Evolutionary conservation across 2,329 filamentous ascomycete species (phyloP), one percentile per base, ranked within the genome.

Genomic region (Calonectria hongkongensis): DNA sequence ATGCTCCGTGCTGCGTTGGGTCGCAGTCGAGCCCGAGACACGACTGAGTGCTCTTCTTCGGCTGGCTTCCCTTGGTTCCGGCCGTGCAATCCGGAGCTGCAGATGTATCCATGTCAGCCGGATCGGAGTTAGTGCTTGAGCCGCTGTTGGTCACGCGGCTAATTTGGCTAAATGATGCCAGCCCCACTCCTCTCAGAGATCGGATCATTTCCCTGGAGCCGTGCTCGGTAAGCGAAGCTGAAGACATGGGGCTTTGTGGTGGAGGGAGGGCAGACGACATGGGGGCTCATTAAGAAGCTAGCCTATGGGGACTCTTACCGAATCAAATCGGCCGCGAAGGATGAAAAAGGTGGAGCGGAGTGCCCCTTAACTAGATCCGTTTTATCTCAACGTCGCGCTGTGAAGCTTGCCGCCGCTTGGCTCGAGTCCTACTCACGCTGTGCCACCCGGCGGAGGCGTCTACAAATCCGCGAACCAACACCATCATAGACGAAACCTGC

Each of bases 51-150:
- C 69, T 47, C 33, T 50, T 51, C 54, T 47, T 56, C 70, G 73
- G 70, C 43, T 70, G 66, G 62, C 56, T 68, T 33, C 72, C 73
- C 70, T 72, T 60, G 21, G 4, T 72, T 74, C 73, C 73, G 73
- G 63, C 70, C 70, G 56, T 66, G 54, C 12, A 33, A 74, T 39
- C 72, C 51, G 50, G 54, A 43, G 54, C 41, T 58, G 41, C 45
- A 33, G 27, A 4, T 21, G 25, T 16, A 28, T 68, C 48, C 45
- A 56, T 56, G 64, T 65, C 58, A 36, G 43, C 33, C 33, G 33
- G 33, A 36, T 36, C 25, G 39, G 43, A 36, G 27, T 36, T 54
- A 45, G 66, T 21, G 33, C 47, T 66, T 48, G 43, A 56, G 56
- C 63, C 54, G 64, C 63, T 50, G 33, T 65, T 51, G 48, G 58